A percentile compares a stretch with the other conserved stretches of the same genome.
phyloP scores from a whole-genome alignment of 129 eudicot species.

The Kitagawia praeruptora region DNA sequence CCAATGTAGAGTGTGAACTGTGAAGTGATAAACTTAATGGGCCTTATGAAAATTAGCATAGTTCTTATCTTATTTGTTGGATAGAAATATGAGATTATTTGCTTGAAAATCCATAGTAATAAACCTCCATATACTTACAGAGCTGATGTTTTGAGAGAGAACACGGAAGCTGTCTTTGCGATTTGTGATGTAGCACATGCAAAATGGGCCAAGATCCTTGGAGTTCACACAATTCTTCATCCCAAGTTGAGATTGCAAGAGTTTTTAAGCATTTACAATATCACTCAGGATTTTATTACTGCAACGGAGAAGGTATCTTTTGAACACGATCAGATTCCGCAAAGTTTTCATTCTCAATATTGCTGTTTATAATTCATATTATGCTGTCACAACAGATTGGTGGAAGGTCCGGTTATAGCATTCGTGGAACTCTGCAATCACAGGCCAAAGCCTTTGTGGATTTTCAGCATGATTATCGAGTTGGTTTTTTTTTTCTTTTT shows the following conservation, averaged over 20 bases:
- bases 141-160: constrained; percentile 90
- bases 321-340: not conserved
- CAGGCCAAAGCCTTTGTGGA: constrained; percentile 95
- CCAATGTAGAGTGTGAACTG: not conserved
- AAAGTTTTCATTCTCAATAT: not conserved
- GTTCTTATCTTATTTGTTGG: not conserved
- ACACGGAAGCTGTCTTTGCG: constrained; percentile 88
- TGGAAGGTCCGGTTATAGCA: constrained; percentile 98
- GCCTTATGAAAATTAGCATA: not conserved
- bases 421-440: constrained; percentile 91
- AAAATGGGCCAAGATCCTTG: constrained; percentile 98
- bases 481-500: constrained; percentile 21
- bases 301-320: constrained; percentile 73
- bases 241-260: constrained; percentile 72
- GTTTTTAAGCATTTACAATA: constrained; percentile 64
- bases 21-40: not conserved
- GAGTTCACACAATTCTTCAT: constrained; percentile 84
- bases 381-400: constrained; percentile 72
- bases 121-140: constrained; percentile 7
- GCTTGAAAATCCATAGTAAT: too few species aligned
- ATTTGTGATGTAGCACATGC: constrained; percentile 97
- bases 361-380: constrained; percentile 22
- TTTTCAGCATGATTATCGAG: constrained; percentile 90
- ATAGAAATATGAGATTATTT: not conserved
- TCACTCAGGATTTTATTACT: constrained; percentile 75